Conservation (phyloP, 2,329 filamentous ascomycete species). For the Didymella segeticola region DNA sequence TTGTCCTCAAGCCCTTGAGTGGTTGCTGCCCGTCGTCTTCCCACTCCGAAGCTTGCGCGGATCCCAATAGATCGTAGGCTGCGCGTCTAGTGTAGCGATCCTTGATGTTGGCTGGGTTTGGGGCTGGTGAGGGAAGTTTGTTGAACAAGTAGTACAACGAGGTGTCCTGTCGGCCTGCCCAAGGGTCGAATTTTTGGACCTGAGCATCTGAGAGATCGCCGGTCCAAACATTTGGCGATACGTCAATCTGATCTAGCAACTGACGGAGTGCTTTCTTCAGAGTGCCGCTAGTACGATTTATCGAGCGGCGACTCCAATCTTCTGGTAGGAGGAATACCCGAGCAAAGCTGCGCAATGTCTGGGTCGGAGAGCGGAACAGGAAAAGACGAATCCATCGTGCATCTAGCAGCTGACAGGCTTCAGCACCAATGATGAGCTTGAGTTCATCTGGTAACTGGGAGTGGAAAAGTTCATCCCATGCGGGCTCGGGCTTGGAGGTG, state of each 20-base stretch:
- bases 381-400: constrained; percentile 47
- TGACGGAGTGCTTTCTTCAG: constrained; percentile 56
- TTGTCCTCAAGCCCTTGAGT: constrained; percentile 66
- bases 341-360: constrained; percentile 36
- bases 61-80: constrained; percentile 62
- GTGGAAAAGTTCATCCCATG: constrained; percentile 38
- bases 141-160: constrained; percentile 78
- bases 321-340: constrained; percentile 71
- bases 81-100: constrained; percentile 61
- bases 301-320: constrained; percentile 63
- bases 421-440: constrained; percentile 30
- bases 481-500: background rate
- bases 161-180: constrained; percentile 52
- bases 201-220: constrained; percentile 47
- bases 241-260: constrained; percentile 64
- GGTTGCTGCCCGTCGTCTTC: constrained; percentile 34
- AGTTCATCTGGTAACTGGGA: constrained; percentile 29
- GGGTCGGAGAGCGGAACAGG: constrained; percentile 8
- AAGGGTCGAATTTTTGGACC: constrained; percentile 46
- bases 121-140: constrained; percentile 70
- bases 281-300: constrained; percentile 58
- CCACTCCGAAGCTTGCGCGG: constrained; percentile 39
- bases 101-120: constrained; percentile 57
- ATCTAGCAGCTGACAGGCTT: constrained; percentile 37
- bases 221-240: constrained; percentile 63